Conservation (phyloP, 768 basidiomycete genomes). For the Mycena alexandri region DNA sequence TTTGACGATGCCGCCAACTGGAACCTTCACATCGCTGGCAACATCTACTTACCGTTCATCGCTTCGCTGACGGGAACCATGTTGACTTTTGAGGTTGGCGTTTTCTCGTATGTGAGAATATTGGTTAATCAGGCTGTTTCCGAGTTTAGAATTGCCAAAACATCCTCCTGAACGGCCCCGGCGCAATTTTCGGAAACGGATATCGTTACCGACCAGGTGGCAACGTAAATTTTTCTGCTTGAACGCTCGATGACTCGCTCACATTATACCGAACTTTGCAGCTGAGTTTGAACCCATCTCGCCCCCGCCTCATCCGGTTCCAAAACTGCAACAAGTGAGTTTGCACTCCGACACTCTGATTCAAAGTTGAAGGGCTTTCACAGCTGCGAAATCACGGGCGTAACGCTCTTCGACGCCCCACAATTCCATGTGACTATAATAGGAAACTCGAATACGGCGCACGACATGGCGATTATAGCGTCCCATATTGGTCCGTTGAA, state of each 20-base stretch:
- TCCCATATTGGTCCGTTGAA: constrained; percentile 35
- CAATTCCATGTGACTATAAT: constrained; percentile 45
- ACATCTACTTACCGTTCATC: constrained; percentile 40
- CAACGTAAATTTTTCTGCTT: constrained; percentile 28
- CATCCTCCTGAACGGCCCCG: constrained; percentile 39
- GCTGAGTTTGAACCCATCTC: constrained; percentile 38
- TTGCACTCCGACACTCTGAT: not conserved
- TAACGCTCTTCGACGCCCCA: constrained; percentile 40
- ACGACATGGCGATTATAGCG: constrained; percentile 42
- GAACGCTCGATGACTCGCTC: not conserved
- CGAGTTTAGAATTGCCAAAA: constrained; percentile 37
- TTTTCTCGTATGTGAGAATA: not conserved
- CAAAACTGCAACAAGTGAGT: constrained; percentile 41
- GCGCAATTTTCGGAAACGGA: constrained; percentile 42
- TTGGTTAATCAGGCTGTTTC: not conserved
- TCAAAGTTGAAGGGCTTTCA: not conserved
- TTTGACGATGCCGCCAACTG: constrained; percentile 41
- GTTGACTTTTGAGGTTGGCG: constrained; percentile 40
- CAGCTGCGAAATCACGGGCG: constrained; percentile 39
- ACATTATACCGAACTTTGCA: not conserved
- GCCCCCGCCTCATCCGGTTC: constrained; percentile 44
- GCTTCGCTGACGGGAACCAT: constrained; percentile 40
- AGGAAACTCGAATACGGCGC: constrained; percentile 40
- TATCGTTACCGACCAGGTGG: constrained; percentile 41
- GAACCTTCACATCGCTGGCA: constrained; percentile 41